A percentile compares a stretch with the other conserved stretches of the same genome.
These are phyloP conservation scores for Eimeria zaria DNA, from an alignment of 169 alveolate genomes.

Conservation along the genomic window DNA sequence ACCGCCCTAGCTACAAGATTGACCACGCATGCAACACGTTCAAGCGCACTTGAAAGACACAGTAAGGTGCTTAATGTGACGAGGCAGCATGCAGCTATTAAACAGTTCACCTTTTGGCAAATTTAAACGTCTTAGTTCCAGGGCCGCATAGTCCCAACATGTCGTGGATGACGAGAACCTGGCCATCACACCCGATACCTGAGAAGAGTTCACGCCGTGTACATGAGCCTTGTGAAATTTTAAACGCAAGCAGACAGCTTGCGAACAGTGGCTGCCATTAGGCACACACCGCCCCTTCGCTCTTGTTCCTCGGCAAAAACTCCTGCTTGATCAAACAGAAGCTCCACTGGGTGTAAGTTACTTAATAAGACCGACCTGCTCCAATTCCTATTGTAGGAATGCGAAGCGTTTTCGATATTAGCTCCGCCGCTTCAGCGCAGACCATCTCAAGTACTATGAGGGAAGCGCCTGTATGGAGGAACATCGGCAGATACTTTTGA, in stretches of 20 bases:
- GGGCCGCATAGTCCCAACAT: constrained; percentile 80
- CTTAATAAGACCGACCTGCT: constrained; percentile 59
- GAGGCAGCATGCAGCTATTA: not conserved
- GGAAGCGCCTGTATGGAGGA: constrained; percentile 34
- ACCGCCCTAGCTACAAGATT: not conserved
- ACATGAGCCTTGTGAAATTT: not conserved
- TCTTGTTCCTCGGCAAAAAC: not conserved
- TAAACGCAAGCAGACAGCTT: not conserved
- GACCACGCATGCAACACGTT: not conserved
- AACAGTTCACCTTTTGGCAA: constrained; percentile 43
- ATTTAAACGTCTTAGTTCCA: constrained; percentile 26
- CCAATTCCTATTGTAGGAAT: constrained; percentile 86
- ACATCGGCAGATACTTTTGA: not conserved
- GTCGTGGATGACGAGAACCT: constrained; percentile 85
- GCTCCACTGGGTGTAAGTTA: not conserved
- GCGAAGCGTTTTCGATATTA: constrained; percentile 60
- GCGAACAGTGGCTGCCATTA: not conserved
- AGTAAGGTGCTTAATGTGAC: not conserved
- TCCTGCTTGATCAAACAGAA: not conserved
- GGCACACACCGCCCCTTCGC: not conserved
- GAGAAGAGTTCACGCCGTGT: not conserved
- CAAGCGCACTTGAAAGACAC: not conserved
- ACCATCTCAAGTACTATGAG: constrained; percentile 84
- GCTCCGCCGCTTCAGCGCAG: constrained; percentile 86
- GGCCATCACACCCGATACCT: constrained; percentile 86